Evolutionary conservation across 768 basidiomycete species (phyloP), one percentile per base, ranked within the genome.

Genomic region (Lactarius quietus): DNA sequence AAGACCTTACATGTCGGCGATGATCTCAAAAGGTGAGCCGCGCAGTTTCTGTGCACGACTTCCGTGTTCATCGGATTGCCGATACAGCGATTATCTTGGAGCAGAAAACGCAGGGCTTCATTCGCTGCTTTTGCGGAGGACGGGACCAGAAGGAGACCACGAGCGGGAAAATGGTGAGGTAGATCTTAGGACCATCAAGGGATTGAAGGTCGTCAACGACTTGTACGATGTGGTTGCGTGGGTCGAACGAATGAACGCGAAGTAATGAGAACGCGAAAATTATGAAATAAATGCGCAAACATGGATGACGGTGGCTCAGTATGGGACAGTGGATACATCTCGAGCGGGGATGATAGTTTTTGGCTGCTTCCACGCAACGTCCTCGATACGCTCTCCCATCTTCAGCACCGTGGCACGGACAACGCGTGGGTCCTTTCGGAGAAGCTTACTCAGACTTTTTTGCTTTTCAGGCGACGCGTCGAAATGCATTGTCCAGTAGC

Each of bases 401-500:
- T 92, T 93, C 38, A 93, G 76, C 55, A 89, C 83, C 8, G 90
- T 92, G 85, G 89, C 90, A 23, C 92, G 83, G 61, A 96, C 78
- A 17, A 96, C 91, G 36, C 89, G 84, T 14, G 92, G 92, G 72
- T 96, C 94, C 59, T 81, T 81, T 9, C 88, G 85, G 74, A 95
- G 82, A 62, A 89, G 79, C 10, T 78, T 76, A 69, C 86, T 85
- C n/a, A 96, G 79, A 1, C 82, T 78, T 7, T 79, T 78, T 57
- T 95, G 79, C 0, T 85, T 86, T 43, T 79, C 79, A 14, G 93
- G 93, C 10, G 89, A 89, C 4, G 91, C 85, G 79, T 96, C 94
- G 74, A 95, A 96, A 73, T 92, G 84, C 80, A 96, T 84, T 5
- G 89, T 87, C 92, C 92, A 95, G 74, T 94, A 94, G 70, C 93